A percentile compares a stretch with the other conserved stretches of the same genome.
These are phyloP conservation scores for Stenocarpella maydis DNA, from an alignment of 2,329 filamentous ascomycete genomes.

Conservation along the genomic window DNA sequence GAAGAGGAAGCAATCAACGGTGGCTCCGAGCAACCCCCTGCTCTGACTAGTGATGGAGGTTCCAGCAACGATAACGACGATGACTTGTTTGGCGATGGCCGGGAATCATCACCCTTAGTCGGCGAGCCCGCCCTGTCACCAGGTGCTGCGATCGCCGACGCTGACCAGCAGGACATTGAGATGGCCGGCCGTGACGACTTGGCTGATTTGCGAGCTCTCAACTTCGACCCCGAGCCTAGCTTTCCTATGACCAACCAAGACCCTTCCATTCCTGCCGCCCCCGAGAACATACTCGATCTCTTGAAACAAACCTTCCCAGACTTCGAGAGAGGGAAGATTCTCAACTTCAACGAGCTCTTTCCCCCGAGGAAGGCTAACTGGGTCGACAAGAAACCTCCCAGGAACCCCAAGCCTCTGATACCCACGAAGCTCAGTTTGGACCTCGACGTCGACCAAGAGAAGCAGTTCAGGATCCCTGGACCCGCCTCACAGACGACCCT, in stretches of 20 bases:
- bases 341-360: constrained; percentile 84
- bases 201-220: constrained; percentile 49
- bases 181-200: constrained; percentile 47
- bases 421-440: constrained; percentile 91
- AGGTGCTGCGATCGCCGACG: constrained; percentile 49
- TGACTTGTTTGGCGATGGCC: constrained; percentile 74
- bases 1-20: constrained; percentile 62
- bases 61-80: constrained; percentile 66
- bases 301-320: constrained; percentile 82
- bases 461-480: constrained; percentile 79
- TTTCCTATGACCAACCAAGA: constrained; percentile 64
- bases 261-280: constrained; percentile 70
- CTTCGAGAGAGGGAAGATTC: constrained; percentile 77
- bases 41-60: constrained; percentile 66
- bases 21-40: constrained; percentile 58
- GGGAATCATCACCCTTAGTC: constrained; percentile 57
- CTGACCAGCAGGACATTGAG: constrained; percentile 41
- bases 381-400: constrained; percentile 79
- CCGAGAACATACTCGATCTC: constrained; percentile 77
- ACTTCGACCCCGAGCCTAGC: constrained; percentile 53
- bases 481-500: constrained; percentile 62
- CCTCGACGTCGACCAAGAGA: constrained; percentile 85
- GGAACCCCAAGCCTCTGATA: constrained; percentile 81
- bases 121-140: constrained; percentile 55
- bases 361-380: constrained; percentile 82